Base-by-base conservation (phyloP, 164 flowering plant genomes). In the Tetrastigma voinierianum region DNA sequence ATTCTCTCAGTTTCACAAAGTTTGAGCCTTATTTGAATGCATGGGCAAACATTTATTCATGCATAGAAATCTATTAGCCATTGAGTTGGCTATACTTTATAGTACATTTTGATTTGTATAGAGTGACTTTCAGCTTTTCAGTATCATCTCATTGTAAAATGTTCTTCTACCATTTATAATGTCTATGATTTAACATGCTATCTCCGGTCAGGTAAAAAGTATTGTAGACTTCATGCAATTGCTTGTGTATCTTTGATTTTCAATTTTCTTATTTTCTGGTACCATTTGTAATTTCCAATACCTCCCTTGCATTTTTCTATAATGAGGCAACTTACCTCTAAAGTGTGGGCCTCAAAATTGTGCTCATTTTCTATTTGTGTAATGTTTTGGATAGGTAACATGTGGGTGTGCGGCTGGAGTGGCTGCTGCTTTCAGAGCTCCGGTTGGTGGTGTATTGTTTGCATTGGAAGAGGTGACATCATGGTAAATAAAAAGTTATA, bases 391-490 rank as follows among this genome's bases (percentile, higher is more conserved):
- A 83, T 84, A 95, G 99, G 99, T 95, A 53, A 95, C 99, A 68
- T 95, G 99, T 89, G 99, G 99, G 63, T 92, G 98, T 90, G 98
- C 99, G 78, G 98, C 99, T 78, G 99, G 99, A 71, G 99, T 95
- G 72, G 94, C 98, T 77, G 99, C 99, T 81, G 99, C 99, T 72
- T 95, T 95, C 73, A 87, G 99, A 86, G 99, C 99, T 78, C 99
- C 99, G 14, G 99, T 95, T 73, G 99, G 99, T 44, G 99, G 99
- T 64, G 99, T 95, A 54, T 78, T 95, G 62, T 95, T 95, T 89
- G 98, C 99, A 18, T 75, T 95, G 45, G 99, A 95, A 77, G 99
- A 95, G 78, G 99, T 95, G 44, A 92, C 99, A 62, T 92, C 99
- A 43, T 95, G 99, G 99, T 95, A 87, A 67, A 46, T 25, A n/a